These are phyloP conservation scores for Skeletonema grethae DNA, from an alignment of 108 stramenopile genomes.

Conservation along the genomic window DNA sequence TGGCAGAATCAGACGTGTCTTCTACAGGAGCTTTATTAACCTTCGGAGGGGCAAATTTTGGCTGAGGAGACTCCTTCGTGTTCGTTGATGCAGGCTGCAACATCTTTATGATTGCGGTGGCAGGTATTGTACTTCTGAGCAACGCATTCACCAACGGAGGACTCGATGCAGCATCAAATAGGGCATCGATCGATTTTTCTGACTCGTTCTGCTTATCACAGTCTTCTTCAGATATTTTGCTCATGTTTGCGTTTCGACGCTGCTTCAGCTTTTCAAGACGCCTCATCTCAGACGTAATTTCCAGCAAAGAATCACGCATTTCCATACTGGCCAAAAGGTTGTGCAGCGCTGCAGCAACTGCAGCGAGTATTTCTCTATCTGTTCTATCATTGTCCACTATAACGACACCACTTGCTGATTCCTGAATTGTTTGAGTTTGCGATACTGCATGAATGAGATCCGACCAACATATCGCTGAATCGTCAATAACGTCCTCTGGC, in stretches of 20 bases:
- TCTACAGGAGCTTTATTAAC: constrained; percentile 7
- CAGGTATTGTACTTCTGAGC: constrained; percentile 64
- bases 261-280: constrained; percentile 28
- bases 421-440: constrained; percentile 9
- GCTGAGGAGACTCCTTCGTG: constrained; percentile 6
- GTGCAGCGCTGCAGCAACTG: constrained; percentile 69
- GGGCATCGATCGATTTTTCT: constrained; percentile 23
- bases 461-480: constrained; percentile 59
- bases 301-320: constrained; percentile 31
- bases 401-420: not conserved
- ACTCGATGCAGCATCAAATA: constrained; percentile 36
- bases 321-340: constrained; percentile 56
- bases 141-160: constrained; percentile 50
- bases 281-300: constrained; percentile 32
- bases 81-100: constrained; percentile 14
- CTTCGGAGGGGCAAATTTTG: constrained; percentile 30
- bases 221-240: constrained; percentile 10
- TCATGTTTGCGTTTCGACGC: constrained; percentile 1
- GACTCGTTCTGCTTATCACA: constrained; percentile 1
- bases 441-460: constrained; percentile 33
- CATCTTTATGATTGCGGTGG: constrained; percentile 33
- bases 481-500: not conserved
- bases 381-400: not conserved
- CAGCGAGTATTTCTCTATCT: constrained; percentile 69
- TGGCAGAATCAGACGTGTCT: constrained; percentile 67